phyloP scores from a whole-genome alignment of 2,329 filamentous ascomycete genomes.

The Exophiala sp. region DNA sequence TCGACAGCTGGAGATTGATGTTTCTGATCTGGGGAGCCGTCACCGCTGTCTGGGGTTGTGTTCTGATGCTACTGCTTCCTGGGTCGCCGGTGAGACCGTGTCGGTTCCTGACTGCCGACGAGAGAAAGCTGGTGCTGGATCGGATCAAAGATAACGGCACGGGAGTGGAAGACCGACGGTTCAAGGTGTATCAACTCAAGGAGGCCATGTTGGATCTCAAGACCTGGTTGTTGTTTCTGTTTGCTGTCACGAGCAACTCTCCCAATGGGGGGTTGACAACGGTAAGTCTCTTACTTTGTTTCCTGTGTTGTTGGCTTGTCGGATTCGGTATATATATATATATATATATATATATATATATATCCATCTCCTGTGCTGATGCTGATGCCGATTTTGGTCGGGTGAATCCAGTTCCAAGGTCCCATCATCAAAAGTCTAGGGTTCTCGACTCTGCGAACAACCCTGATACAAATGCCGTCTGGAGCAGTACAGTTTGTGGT shows the following conservation, averaged over 20 bases:
- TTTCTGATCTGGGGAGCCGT: neutral
- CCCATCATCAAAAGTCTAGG: constrained; percentile 37
- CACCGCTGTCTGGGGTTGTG: neutral
- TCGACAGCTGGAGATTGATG: neutral
- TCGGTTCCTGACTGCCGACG: constrained; percentile 51
- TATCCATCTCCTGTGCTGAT: too few species aligned
- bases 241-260: constrained; percentile 34
- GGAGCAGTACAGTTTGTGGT: too few species aligned
- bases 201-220: constrained; percentile 36
- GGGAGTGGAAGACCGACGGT: constrained; percentile 23
- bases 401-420: constrained; percentile 14
- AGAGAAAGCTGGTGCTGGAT: constrained; percentile 44
- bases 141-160: constrained; percentile 32
- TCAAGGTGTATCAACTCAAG: constrained; percentile 27
- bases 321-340: too few species aligned
- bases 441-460: constrained; percentile 32
- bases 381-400: too few species aligned
- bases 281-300: too few species aligned
- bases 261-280: constrained; percentile 37
- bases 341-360: too few species aligned
- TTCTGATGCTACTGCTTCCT: too few species aligned
- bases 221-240: constrained; percentile 35
- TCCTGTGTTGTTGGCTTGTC: too few species aligned
- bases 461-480: constrained; percentile 34
- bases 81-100: too few species aligned